Conservation (phyloP, 768 basidiomycete genomes). For the Imleria badia region DNA sequence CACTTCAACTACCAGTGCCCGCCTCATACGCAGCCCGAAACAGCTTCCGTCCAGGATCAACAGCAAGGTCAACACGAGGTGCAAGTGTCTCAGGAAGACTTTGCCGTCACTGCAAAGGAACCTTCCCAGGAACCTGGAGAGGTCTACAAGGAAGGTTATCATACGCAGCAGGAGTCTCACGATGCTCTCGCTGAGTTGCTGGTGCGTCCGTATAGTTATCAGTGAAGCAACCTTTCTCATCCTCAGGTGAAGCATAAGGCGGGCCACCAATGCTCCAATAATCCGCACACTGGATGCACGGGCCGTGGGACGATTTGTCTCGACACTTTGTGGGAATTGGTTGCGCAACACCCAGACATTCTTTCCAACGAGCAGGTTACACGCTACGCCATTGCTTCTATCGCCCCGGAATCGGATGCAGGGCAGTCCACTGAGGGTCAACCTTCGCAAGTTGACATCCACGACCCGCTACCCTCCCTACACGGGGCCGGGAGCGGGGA, state of each 20-base stretch:
- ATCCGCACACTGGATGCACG: background rate
- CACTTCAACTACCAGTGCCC: background rate
- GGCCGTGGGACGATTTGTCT: background rate
- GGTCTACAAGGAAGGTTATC: background rate
- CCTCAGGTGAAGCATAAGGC: background rate
- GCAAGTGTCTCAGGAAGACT: background rate
- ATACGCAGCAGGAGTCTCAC: background rate
- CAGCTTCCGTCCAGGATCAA: background rate
- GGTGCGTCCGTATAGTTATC: too few relatives aligned
- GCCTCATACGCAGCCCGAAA: background rate
- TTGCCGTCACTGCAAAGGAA: background rate
- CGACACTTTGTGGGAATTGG: background rate
- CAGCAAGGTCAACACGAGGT: background rate
- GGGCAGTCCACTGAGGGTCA: background rate
- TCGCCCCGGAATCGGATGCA: too few relatives aligned
- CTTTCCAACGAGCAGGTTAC: background rate
- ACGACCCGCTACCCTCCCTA: background rate
- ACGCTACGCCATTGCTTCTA: accelerated
- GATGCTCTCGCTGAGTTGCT: too few relatives aligned
- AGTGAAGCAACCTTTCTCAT: background rate
- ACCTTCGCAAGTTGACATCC: background rate
- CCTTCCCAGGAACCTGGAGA: background rate
- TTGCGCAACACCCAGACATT: accelerated
- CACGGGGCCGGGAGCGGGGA: background rate
- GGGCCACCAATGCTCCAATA: background rate